Conservation (phyloP, 345 rosid species). For the Bruguiera sexangula region DNA sequence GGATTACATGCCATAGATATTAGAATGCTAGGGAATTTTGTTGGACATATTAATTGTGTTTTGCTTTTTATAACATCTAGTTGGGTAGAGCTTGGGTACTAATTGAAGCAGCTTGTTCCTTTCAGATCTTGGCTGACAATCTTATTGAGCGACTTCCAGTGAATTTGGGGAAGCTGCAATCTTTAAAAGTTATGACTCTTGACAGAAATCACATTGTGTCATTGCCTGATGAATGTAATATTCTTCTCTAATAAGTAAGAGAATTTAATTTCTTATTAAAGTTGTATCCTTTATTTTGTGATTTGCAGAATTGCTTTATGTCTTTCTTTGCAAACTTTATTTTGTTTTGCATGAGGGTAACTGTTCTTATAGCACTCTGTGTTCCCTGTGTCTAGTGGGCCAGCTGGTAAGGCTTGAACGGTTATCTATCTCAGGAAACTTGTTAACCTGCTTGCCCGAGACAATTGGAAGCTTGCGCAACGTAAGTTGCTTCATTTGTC, state of each 20-base stretch:
- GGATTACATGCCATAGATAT: not conserved
- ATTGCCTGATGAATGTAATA: conserved; percentile 93
- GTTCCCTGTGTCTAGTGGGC: conserved; percentile 56
- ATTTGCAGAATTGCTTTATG: conserved; percentile 20
- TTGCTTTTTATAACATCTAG: not conserved
- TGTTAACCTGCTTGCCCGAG: conserved; percentile 68
- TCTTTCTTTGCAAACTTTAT: conserved; percentile 13
- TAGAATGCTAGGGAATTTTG: not conserved
- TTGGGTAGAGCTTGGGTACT: not conserved
- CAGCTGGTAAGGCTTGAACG: conserved; percentile 88
- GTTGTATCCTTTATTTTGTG: conserved; percentile 6
- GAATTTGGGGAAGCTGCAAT: conserved; percentile 84
- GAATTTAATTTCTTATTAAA: conserved; percentile 4
- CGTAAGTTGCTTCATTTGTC: conserved; percentile 44
- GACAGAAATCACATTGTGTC: conserved; percentile 71
- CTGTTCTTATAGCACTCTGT: conserved; percentile 12
- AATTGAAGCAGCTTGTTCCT: conserved; percentile 8
- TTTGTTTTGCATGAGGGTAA: not conserved
- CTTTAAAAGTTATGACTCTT: conserved; percentile 76
- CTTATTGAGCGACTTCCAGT: conserved; percentile 64
- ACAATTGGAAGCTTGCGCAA: conserved; percentile 94
- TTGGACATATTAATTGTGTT: not conserved
- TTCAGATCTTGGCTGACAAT: conserved; percentile 73
- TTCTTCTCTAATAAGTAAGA: conserved; percentile 36
- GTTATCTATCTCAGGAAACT: conserved; percentile 70